Evolutionary conservation across 768 basidiomycete species (phyloP).

Genomic region (Suillus clintonianus): DNA sequence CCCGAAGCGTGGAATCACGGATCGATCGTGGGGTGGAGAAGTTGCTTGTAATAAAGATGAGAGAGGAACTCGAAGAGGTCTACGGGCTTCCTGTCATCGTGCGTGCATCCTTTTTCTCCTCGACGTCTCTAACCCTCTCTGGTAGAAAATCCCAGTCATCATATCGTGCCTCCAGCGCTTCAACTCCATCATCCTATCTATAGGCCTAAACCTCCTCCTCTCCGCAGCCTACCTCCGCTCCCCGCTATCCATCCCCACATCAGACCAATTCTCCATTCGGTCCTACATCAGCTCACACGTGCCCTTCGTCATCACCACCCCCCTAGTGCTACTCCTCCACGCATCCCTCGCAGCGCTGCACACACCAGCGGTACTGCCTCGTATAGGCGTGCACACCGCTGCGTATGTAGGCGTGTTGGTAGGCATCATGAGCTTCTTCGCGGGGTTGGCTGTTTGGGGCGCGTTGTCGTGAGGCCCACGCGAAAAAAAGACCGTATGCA

Average conservation of each 20-base stretch:
- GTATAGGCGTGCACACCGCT: slow-evolving; percentile 73
- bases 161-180: slow-evolving; percentile 76
- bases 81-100: slow-evolving; percentile 83
- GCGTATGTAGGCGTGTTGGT: slow-evolving; percentile 71
- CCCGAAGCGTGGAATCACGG: slow-evolving; percentile 33
- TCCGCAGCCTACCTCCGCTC: slow-evolving; percentile 64
- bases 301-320: slow-evolving; percentile 42
- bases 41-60: slow-evolving; percentile 58
- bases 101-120: slow-evolving; percentile 32
- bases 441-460: slow-evolving; percentile 73
- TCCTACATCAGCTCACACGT: slow-evolving; percentile 29
- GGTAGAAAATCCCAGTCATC: slow-evolving; percentile 75
- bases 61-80: slow-evolving; percentile 78
- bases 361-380: slow-evolving; percentile 65
- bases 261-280: slow-evolving; percentile 15
- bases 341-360: slow-evolving; percentile 62
- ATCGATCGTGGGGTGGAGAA: slow-evolving; percentile 70
- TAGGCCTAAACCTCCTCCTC: slow-evolving; percentile 58
- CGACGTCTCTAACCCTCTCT: slow-evolving; percentile 4
- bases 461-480: slow-evolving; percentile 45
- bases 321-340: slow-evolving; percentile 49
- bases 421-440: slow-evolving; percentile 69
- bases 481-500: neutral
- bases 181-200: slow-evolving; percentile 68
- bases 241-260: slow-evolving; percentile 38